Base-by-base conservation (phyloP, 192 early-diverging fungal species). In the Geosiphon pyriformis region DNA sequence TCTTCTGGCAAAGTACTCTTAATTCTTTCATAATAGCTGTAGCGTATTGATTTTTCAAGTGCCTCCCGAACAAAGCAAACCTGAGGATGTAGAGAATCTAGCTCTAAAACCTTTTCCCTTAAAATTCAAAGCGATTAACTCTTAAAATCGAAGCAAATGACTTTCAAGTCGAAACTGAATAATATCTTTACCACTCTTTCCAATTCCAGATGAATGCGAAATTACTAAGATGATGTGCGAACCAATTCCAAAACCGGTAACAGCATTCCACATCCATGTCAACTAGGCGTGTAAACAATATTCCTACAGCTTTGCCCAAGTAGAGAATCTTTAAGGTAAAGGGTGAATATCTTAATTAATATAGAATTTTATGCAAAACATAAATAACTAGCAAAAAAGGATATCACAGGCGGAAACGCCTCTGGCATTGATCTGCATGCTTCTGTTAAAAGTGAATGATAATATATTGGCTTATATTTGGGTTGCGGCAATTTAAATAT, bases 171-270 rank as follows among this genome's bases (percentile, higher is more conserved):
- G 17, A 12, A 64, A 26, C 3, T 49, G n/a, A 48, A 42, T 35
- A 3, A 33, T 27, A 35, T 26, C 23, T 61, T 70, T 79, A 79
- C 95, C 94, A 98, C 61, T 82, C 87, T 26, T 69, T 59, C 94
- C 94, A 96, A 67, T 90, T 85, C 93, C 93, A 96, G 27, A 83
- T 78, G 75, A 87, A 94, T 12, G 81, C 87, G 83, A 96, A 94
- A 76, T 97, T 97, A 72, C 92, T 94, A 53, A 98, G 75, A 75
- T 95, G 94, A 59, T 91, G 85, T 0, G 90, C 83, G 77, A 98
- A 90, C 91, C 92, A 96, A 67, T 89, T 88, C 61, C 84, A 83
- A 49, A 97, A 81, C 27, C 94, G 79, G 70, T 87, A 79, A 30
- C 94, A 80, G 70, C 87, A 88, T 74, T 95, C 94, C 32, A 90